These are phyloP conservation scores for Solanum tarijense DNA, from an alignment of 257 asterid genomes.

Conservation along the genomic window DNA sequence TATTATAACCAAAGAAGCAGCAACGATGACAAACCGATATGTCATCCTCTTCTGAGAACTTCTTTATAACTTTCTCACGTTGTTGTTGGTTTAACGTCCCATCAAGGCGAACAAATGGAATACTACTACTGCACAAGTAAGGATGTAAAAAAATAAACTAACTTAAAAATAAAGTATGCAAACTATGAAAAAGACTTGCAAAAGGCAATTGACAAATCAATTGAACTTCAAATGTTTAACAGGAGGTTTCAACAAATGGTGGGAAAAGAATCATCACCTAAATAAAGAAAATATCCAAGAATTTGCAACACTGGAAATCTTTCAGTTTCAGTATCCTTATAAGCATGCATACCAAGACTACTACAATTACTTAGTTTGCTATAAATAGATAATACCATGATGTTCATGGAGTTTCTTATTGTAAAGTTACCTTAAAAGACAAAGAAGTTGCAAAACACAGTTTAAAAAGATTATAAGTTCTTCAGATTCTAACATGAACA, in stretches of 20 bases:
- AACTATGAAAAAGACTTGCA: not conserved
- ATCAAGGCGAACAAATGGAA: constrained; percentile 80
- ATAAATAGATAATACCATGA: not conserved
- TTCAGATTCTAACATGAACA: not conserved
- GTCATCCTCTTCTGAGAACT: constrained; percentile 71
- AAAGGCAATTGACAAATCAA: not conserved
- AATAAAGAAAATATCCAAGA: not conserved
- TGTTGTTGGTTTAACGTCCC: constrained; percentile 93
- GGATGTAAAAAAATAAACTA: not conserved
- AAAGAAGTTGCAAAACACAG: not conserved
- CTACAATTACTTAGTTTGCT: not conserved
- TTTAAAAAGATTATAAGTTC: not conserved
- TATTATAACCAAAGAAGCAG: not conserved
- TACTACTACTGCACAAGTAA: constrained; percentile 38
- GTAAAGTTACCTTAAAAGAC: not conserved
- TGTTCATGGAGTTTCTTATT: not conserved
- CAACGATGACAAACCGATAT: constrained; percentile 37
- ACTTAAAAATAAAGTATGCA: not conserved
- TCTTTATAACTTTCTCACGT: constrained; percentile 79
- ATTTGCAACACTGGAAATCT: not conserved
- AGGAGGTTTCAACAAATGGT: not conserved
- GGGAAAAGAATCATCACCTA: not conserved
- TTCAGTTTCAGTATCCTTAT: not conserved
- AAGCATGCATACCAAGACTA: not conserved
- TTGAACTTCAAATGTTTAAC: not conserved